These are phyloP conservation scores for Chaetomiaceae sp. DNA, from an alignment of 2,329 filamentous ascomycete genomes.

Conservation along the genomic window DNA sequence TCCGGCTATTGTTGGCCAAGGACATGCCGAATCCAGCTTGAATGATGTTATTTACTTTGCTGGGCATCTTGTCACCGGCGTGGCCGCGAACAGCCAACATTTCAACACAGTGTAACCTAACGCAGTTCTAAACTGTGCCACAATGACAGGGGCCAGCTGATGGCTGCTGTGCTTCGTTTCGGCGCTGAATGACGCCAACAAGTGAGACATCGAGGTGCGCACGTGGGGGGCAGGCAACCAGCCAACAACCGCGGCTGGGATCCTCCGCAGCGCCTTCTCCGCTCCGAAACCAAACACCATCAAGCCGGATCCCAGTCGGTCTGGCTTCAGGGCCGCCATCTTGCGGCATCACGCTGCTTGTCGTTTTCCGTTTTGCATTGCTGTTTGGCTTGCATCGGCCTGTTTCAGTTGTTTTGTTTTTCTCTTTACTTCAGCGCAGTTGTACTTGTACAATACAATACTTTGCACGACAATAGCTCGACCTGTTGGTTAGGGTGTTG, in stretches of 20 bases:
- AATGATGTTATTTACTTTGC: not conserved
- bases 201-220: slow-evolving; percentile 15
- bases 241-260: not conserved
- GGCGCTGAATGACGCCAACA: slow-evolving; percentile 15
- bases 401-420: not conserved
- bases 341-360: slow-evolving; percentile 5
- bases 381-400: not conserved
- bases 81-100: not conserved
- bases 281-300: slow-evolving; percentile 5
- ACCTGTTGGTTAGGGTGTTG: too few species aligned
- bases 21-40: not conserved
- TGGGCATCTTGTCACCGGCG: not conserved
- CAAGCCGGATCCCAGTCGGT: not conserved
- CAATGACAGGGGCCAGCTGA: not conserved
- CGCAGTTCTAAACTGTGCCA: not conserved
- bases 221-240: slow-evolving; percentile 13
- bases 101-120: not conserved
- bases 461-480: not conserved
- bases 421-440: not conserved
- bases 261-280: not conserved
- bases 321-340: slow-evolving; percentile 8
- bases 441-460: too few species aligned
- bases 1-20: not conserved
- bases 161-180: slow-evolving; percentile 3
- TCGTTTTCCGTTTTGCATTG: slow-evolving; percentile 1